Base-by-base conservation (phyloP, 1,139 yeast species). In the Suhomyces bokatorum region DNA sequence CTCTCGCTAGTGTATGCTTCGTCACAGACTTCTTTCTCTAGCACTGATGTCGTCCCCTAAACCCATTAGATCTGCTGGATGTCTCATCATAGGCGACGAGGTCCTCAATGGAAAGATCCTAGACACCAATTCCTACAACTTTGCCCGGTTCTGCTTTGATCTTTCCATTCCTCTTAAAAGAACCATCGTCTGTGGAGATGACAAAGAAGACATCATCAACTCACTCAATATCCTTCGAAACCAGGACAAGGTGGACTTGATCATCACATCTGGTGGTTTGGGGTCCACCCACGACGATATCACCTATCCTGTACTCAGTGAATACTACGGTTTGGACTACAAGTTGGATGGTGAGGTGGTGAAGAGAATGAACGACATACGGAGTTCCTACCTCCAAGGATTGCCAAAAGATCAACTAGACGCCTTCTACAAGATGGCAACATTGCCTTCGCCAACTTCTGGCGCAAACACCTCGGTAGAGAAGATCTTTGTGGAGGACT, bases 251-350 rank as follows among this genome's bases (percentile, higher is more conserved):
- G 83, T 82, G 54, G 93, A 87, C 57, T 76, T 88, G 44, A 76
- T 88, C 6, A 77, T 87, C 14, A 87, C 96, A 1, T 80, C 89
- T 14, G 96, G 97, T 2, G 89, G 88, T 0, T 86, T 89, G 50
- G 97, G 97, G 0, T 87, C 95, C 3, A 89, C 96, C 0, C 96
- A 88, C 56, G 96, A 88, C 59, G 97, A 88, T 60, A 84, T 88
- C 46, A 87, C 96, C 0, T 88, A 89, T 61, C 81, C 81, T 41
- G 76, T 85, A 6, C 61, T 88, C 13, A 87, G 90, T 1, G 77
- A 75, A 51, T 85, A 87, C 16, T 88, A 73, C 56, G 65, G 65
- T 2, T 62, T 85, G 10, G 76, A 76, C 0, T 67, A 83, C 46
- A 63, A 62, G 34, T 59, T 84, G 15, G 84, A 88, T 60, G 59